Percentiles rank a stretch among this genome's conserved stretches.
phyloP scores from a whole-genome alignment of 441 rosid genomes.

The Gossypium davidsonii region DNA sequence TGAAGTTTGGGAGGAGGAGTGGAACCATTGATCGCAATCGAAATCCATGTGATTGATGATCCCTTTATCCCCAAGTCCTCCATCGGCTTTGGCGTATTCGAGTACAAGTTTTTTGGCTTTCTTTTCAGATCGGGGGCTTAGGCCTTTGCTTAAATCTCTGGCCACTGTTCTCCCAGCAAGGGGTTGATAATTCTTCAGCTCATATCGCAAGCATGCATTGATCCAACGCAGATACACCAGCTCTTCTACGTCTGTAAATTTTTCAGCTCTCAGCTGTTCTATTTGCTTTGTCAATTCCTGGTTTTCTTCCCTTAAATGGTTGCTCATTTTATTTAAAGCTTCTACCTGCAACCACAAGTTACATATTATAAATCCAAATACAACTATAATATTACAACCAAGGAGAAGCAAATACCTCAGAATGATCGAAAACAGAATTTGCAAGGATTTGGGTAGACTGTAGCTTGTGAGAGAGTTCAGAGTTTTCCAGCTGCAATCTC shows the following conservation, averaged over 20 bases:
- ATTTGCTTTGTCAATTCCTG: slow-evolving; percentile 45
- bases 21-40: slow-evolving; percentile 53
- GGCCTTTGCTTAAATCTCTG: slow-evolving; percentile 69
- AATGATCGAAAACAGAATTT: slow-evolving; percentile 48
- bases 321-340: slow-evolving; percentile 37
- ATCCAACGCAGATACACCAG: slow-evolving; percentile 83
- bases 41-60: slow-evolving; percentile 24
- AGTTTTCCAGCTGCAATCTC: slow-evolving; percentile 57
- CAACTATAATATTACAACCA: too few relatives aligned
- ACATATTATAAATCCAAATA: too few relatives aligned
- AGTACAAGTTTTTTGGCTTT: slow-evolving; percentile 75
- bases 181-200: slow-evolving; percentile 64
- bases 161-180: slow-evolving; percentile 60
- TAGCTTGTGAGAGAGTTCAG: slow-evolving; percentile 47
- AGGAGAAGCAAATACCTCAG: background rate
- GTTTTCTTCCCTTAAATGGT: slow-evolving; percentile 45
- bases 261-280: slow-evolving; percentile 60
- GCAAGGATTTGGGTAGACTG: slow-evolving; percentile 57
- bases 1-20: slow-evolving; percentile 47
- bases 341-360: slow-evolving; percentile 34
- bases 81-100: slow-evolving; percentile 62
- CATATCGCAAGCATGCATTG: slow-evolving; percentile 79
- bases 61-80: slow-evolving; percentile 26
- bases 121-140: slow-evolving; percentile 71
- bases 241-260: slow-evolving; percentile 55